These are phyloP conservation scores for Cucumis hystrix DNA, from an alignment of 306 rosid species.

Conservation along the genomic window DNA sequence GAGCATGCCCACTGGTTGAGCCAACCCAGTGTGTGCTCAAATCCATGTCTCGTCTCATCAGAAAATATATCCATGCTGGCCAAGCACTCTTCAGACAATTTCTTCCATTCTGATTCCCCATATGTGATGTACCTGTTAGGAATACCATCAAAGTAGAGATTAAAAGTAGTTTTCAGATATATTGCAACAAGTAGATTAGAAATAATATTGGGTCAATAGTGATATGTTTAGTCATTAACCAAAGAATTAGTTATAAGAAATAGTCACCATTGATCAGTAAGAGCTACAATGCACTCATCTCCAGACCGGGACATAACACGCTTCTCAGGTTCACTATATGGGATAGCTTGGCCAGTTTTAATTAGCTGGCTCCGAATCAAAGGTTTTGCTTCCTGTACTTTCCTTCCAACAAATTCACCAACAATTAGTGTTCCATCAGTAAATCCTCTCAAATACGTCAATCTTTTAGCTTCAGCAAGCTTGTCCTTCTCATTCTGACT, in stretches of 20 bases:
- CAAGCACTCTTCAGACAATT: conserved; percentile 66
- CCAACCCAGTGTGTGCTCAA: conserved; percentile 86
- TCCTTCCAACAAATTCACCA: conserved; percentile 59
- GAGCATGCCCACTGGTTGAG: conserved; percentile 98
- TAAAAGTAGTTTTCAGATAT: not conserved
- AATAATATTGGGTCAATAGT: not conserved
- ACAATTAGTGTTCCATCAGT: conserved; percentile 73
- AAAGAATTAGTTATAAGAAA: not conserved
- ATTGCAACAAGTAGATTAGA: not conserved
- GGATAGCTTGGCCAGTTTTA: conserved; percentile 62
- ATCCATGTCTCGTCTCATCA: conserved; percentile 80
- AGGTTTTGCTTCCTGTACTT: conserved; percentile 80
- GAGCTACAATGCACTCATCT: conserved; percentile 91
- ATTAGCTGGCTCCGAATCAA: conserved; percentile 63
- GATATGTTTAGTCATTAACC: not conserved
- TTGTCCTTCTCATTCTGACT: conserved; percentile 92
- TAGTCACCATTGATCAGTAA: conserved; percentile 75
- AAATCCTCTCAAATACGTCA: conserved; percentile 87
- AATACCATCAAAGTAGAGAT: not conserved
- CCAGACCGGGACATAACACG: conserved; percentile 74
- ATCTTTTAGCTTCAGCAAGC: conserved; percentile 87
- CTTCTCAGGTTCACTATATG: conserved; percentile 89
- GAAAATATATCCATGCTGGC: conserved; percentile 47
- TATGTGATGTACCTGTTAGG: conserved; percentile 42
- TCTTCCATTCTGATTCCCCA: conserved; percentile 77